phyloP scores from a whole-genome alignment of 2,329 filamentous ascomycete species.

The Cordyceps tenuipes region DNA sequence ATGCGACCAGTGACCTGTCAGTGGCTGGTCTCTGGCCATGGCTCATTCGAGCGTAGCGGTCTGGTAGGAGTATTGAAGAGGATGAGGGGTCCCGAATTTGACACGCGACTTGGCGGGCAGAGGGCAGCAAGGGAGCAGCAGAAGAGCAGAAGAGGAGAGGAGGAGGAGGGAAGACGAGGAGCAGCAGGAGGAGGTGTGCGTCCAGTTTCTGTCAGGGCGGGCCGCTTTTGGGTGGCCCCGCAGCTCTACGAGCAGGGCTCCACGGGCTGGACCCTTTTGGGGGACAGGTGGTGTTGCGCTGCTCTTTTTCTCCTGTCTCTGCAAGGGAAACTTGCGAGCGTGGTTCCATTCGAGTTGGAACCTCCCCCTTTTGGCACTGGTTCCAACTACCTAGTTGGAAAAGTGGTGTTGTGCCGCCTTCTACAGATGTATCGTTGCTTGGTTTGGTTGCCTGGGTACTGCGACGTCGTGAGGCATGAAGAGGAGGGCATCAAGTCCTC shows the following conservation, averaged over 20 bases:
- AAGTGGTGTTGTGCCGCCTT: too few species aligned
- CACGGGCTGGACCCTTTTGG: background rate
- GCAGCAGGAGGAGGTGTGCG: background rate
- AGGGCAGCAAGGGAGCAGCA: background rate
- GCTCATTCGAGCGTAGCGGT: background rate
- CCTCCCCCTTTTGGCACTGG: too few species aligned
- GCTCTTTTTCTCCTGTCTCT: background rate
- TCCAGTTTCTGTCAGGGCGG: conserved; percentile 3
- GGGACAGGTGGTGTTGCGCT: background rate
- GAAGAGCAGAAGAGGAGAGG: too few species aligned
- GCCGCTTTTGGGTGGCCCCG: background rate
- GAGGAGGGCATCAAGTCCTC: background rate
- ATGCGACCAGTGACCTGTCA: too few species aligned
- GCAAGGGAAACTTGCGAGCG: too few species aligned
- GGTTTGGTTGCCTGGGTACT: too few species aligned
- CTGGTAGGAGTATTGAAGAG: background rate
- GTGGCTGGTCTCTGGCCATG: too few species aligned
- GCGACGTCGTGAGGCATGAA: too few species aligned
- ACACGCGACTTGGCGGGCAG: background rate
- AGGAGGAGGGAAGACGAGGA: too few species aligned
- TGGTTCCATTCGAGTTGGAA: too few species aligned
- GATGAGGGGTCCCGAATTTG: background rate
- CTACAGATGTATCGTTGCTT: too few species aligned
- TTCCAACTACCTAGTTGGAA: too few species aligned
- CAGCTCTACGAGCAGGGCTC: background rate